Evolutionary conservation across 1,284 basidiomycete genomes (phyloP).

Genomic region (Leucoagaricus sp.): DNA sequence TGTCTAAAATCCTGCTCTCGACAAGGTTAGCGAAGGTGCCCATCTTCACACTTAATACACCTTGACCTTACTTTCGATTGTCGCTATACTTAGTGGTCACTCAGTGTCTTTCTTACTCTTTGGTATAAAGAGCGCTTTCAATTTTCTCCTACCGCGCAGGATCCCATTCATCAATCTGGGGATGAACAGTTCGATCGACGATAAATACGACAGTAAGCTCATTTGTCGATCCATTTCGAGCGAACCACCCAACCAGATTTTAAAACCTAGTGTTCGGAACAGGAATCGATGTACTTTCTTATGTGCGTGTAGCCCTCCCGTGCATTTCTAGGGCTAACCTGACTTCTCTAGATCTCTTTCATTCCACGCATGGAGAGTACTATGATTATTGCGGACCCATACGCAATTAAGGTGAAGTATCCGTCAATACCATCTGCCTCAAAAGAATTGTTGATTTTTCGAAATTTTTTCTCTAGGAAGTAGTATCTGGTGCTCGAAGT

Average conservation of each 20-base stretch:
- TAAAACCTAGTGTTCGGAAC: not conserved
- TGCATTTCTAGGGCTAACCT: too few relatives aligned
- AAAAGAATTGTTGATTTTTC: not conserved
- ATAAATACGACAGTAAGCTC: not conserved
- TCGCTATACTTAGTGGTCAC: not conserved
- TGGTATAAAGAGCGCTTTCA: not conserved
- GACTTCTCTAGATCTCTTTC: not conserved
- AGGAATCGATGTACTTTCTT: not conserved
- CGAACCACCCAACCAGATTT: too few relatives aligned
- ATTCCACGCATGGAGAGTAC: not conserved
- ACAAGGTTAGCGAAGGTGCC: not conserved
- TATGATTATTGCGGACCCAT: not conserved
- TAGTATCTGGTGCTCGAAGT: slow-evolving; percentile 29
- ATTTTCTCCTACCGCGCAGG: not conserved
- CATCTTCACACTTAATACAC: too few relatives aligned
- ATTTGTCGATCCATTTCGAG: not conserved
- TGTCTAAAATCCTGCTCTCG: not conserved
- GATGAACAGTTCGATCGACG: not conserved
- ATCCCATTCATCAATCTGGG: slow-evolving; percentile 4
- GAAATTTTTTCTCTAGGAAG: slow-evolving; percentile 28
- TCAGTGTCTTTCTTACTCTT: not conserved
- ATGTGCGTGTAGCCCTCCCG: too few relatives aligned
- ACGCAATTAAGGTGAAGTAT: not conserved
- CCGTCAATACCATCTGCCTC: not conserved
- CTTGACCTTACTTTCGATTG: not conserved